These are phyloP conservation scores for Penicillium riverlandense DNA, from an alignment of 495 filamentous ascomycete genomes.

Conservation along the genomic window DNA sequence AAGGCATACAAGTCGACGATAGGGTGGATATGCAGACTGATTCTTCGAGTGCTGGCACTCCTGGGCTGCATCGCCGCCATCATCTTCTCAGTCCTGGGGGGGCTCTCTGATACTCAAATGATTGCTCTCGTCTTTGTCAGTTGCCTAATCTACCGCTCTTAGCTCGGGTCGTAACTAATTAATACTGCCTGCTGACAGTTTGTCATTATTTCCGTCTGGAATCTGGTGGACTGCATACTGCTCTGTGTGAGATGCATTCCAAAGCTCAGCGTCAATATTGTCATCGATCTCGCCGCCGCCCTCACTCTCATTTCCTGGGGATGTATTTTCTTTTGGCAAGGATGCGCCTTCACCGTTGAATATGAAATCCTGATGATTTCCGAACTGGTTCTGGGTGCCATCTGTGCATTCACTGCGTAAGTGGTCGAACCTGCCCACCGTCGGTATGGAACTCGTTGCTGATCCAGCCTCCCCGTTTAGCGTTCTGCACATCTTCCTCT, in stretches of 20 bases:
- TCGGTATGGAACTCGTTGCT: neutral
- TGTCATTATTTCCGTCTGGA: neutral
- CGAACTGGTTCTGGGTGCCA: no score
- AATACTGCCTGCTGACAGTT: neutral
- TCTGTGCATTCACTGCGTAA: neutral
- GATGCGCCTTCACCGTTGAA: neutral
- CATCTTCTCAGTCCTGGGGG: neutral
- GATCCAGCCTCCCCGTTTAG: neutral
- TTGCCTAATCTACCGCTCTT: no score
- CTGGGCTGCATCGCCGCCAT: neutral
- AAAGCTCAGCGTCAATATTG: neutral
- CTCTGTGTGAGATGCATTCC: neutral
- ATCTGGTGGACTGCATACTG: neutral
- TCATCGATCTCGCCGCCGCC: neutral
- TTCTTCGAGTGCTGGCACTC: neutral
- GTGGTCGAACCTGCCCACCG: neutral
- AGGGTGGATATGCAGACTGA: neutral
- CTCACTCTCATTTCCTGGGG: neutral
- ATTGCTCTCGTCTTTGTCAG: no score
- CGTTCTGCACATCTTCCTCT: neutral
- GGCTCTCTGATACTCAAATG: no score
- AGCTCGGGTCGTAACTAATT: no score
- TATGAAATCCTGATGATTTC: no score
- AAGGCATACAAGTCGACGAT: neutral
- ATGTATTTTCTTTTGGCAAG: neutral